A percentile compares a stretch with the other conserved stretches of the same genome.
These are phyloP conservation scores for Saccharomyces mikatae DNA, from an alignment of 805 yeast species.

Conservation along the genomic window DNA sequence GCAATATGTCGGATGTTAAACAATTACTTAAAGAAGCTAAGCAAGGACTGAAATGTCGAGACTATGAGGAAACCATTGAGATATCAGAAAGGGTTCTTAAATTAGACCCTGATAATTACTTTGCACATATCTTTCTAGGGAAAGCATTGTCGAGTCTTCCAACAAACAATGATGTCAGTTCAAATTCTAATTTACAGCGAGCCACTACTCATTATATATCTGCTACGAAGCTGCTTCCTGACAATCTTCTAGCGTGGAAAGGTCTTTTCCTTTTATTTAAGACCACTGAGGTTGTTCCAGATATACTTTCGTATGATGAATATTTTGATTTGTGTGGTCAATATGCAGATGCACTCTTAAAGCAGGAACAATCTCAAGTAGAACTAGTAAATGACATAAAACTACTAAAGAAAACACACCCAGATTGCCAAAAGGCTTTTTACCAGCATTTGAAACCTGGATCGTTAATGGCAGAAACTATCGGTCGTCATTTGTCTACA, in stretches of 20 bases:
- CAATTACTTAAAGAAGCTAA: slow-evolving; percentile 42
- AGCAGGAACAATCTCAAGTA: slow-evolving; percentile 38
- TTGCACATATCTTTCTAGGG: slow-evolving; percentile 65
- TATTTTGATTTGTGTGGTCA: slow-evolving; percentile 39
- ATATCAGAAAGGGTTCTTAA: slow-evolving; percentile 48
- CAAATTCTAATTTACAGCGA: slow-evolving; percentile 4
- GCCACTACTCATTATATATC: slow-evolving; percentile 32
- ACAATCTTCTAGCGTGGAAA: slow-evolving; percentile 66
- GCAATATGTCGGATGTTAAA: slow-evolving; percentile 29
- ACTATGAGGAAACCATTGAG: slow-evolving; percentile 56
- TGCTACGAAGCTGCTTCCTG: slow-evolving; percentile 45
- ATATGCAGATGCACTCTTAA: slow-evolving; percentile 36
- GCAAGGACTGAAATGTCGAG: slow-evolving; percentile 43
- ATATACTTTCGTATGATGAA: slow-evolving; percentile 34
- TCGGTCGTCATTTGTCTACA: slow-evolving; percentile 40
- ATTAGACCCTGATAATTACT: slow-evolving; percentile 48
- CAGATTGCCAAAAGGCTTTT: slow-evolving; percentile 39
- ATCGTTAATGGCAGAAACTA: slow-evolving; percentile 42
- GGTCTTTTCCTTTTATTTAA: slow-evolving; percentile 50
- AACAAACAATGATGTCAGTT: slow-evolving; percentile 33
- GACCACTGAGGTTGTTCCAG: slow-evolving; percentile 27
- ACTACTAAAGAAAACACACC: slow-evolving; percentile 36
- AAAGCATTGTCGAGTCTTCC: slow-evolving; percentile 49
- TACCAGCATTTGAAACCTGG: slow-evolving; percentile 50
- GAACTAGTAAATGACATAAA: slow-evolving; percentile 44